Percentiles rank a stretch among this genome's conserved stretches.
Evolutionary conservation across 768 basidiomycete species (phyloP).

Genomic region (Suillus ampliporus): DNA sequence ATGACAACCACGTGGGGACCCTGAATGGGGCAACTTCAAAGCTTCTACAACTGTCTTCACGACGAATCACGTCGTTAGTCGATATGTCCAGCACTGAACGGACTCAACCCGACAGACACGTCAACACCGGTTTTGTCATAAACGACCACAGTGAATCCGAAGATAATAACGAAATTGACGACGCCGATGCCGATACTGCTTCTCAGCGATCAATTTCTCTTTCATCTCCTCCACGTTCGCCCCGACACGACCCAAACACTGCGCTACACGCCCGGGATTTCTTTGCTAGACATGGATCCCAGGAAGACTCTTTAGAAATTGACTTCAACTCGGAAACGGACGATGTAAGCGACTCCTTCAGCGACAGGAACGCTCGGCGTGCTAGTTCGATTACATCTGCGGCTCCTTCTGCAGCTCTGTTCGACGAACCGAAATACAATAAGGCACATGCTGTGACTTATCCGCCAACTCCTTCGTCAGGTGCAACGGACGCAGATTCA

Average conservation of each 20-base stretch:
- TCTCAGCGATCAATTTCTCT: constrained; percentile 81
- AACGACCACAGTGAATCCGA: constrained; percentile 13
- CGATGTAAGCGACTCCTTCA: constrained; percentile 55
- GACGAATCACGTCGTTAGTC: constrained; percentile 1
- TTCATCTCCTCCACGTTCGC: constrained; percentile 65
- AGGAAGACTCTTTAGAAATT: constrained; percentile 55
- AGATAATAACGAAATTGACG: constrained; percentile 31
- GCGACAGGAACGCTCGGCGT: constrained; percentile 34
- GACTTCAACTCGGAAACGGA: constrained; percentile 60
- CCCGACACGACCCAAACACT: constrained; percentile 41
- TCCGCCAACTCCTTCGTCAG: constrained; percentile 57
- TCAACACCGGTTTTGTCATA: constrained; percentile 4
- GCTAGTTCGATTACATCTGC: constrained; percentile 60
- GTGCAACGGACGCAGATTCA: constrained; percentile 57
- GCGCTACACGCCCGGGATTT: constrained; percentile 31
- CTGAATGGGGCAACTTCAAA: neutral
- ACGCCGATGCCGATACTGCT: constrained; percentile 75
- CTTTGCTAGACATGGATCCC: constrained; percentile 48
- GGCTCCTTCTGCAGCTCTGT: constrained; percentile 49
- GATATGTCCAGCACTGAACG: constrained; percentile 3
- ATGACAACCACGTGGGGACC: neutral
- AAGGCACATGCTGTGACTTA: constrained; percentile 50
- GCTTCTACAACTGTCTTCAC: neutral
- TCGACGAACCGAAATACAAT: constrained; percentile 42
- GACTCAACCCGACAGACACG: constrained; percentile 4